phyloP scores from a whole-genome alignment of 2,329 filamentous ascomycete genomes.

The Pestalotiopsis sp. region DNA sequence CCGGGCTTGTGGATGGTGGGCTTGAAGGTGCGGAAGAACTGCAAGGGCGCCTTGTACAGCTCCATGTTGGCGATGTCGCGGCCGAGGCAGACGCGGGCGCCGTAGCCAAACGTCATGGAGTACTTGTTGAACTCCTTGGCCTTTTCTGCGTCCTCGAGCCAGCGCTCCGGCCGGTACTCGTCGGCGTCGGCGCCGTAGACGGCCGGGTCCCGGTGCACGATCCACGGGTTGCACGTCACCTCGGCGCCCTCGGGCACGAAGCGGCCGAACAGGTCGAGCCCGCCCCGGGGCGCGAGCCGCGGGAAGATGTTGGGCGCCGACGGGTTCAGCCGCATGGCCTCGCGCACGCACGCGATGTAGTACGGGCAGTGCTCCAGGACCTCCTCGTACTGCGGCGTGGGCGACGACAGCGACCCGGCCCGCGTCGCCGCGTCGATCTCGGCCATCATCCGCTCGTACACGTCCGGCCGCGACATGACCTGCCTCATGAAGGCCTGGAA shows the following conservation, averaged over 20 bases:
- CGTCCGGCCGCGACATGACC: constrained; percentile 38
- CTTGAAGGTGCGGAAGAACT: constrained; percentile 44
- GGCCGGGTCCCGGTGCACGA: constrained; percentile 44
- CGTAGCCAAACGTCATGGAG: constrained; percentile 53
- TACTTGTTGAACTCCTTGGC: constrained; percentile 47
- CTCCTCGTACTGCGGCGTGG: constrained; percentile 43
- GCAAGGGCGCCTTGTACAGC: constrained; percentile 47
- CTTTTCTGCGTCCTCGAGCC: constrained; percentile 41
- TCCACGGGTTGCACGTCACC: constrained; percentile 48
- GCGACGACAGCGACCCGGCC: constrained; percentile 30
- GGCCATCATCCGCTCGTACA: constrained; percentile 48
- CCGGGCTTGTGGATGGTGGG: constrained; percentile 33
- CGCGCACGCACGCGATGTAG: constrained; percentile 52
- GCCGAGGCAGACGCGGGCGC: constrained; percentile 48
- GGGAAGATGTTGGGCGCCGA: constrained; percentile 54
- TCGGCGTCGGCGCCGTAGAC: constrained; percentile 45
- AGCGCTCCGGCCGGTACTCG: constrained; percentile 51
- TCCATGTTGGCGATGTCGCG: constrained; percentile 56
- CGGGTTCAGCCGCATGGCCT: constrained; percentile 52
- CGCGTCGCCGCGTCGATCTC: constrained; percentile 44
- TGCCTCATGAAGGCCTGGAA: constrained; percentile 50
- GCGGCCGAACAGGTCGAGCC: constrained; percentile 33
- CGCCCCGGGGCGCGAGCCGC: constrained; percentile 37
- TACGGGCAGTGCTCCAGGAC: constrained; percentile 44
- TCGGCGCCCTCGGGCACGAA: constrained; percentile 40